Percentiles rank a stretch among this genome's conserved stretches.
Evolutionary conservation across 495 filamentous ascomycete species (phyloP).

Genomic region (Penicillium cataractarum): DNA sequence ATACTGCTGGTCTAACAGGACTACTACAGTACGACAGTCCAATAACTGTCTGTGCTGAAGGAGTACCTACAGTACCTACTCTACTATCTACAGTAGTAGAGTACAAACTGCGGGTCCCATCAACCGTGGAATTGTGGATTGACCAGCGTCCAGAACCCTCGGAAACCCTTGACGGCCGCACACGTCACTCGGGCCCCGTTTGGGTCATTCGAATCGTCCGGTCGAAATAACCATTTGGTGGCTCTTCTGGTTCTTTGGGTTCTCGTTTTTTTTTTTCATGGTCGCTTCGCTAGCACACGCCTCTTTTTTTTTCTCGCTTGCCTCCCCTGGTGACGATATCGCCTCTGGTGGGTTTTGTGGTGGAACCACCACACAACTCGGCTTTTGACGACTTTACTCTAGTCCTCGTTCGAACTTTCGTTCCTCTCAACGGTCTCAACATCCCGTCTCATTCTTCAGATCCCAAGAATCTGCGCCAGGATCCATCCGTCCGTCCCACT

Average conservation of each 20-base stretch:
- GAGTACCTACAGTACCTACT: too few relatives aligned
- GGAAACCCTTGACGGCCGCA: conserved; percentile 17
- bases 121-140: conserved; percentile 12
- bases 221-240: background rate
- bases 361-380: conserved; percentile 4
- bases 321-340: conserved; percentile 8
- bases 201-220: background rate
- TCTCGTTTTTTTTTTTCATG: conserved; percentile 15
- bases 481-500: background rate
- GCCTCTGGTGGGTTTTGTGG: conserved; percentile 1
- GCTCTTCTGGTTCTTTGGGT: conserved; percentile 12
- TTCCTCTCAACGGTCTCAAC: background rate
- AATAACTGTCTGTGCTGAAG: background rate
- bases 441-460: conserved; percentile 18
- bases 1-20: background rate
- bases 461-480: conserved; percentile 17
- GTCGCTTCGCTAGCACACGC: conserved; percentile 8
- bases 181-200: conserved; percentile 29
- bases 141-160: conserved; percentile 14
- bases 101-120: conserved; percentile 10
- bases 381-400: background rate
- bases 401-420: background rate
- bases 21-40: background rate
- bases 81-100: too few relatives aligned
- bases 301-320: conserved; percentile 13